Conservation (phyloP, 306 rosid species). For the Gastrolobium bilobum region DNA sequence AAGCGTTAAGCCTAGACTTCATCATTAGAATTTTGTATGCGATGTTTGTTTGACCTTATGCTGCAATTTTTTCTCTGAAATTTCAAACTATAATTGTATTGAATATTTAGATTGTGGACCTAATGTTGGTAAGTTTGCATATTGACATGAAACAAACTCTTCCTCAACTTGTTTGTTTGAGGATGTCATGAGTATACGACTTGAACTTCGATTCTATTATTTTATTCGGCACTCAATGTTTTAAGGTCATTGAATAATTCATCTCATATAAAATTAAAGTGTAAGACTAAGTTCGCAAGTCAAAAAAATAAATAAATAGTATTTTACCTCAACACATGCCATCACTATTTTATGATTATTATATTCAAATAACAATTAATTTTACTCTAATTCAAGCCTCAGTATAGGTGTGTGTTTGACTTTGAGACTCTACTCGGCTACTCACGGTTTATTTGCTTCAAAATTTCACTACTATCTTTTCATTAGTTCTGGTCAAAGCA, state of each 20-base stretch:
- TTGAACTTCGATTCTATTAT: not conserved
- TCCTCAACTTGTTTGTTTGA: not conserved
- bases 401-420: not conserved
- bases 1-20: too few species aligned
- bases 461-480: too few species aligned
- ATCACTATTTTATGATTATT: not conserved
- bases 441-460: too few species aligned
- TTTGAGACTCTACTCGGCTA: not conserved
- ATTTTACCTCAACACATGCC: not conserved
- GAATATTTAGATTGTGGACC: not conserved
- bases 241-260: not conserved
- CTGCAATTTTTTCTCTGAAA: not conserved
- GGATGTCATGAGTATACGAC: not conserved
- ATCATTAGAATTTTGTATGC: not conserved
- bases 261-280: not conserved
- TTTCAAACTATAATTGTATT: not conserved
- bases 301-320: too few species aligned
- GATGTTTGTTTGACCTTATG: not conserved
- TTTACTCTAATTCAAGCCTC: not conserved
- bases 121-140: constrained; percentile 18
- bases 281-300: not conserved
- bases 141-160: not conserved
- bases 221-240: not conserved
- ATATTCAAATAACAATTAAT: not conserved
- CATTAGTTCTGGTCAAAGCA: too few species aligned